Conservation (phyloP, 257 asterid species). For the Solanum pennellii region DNA sequence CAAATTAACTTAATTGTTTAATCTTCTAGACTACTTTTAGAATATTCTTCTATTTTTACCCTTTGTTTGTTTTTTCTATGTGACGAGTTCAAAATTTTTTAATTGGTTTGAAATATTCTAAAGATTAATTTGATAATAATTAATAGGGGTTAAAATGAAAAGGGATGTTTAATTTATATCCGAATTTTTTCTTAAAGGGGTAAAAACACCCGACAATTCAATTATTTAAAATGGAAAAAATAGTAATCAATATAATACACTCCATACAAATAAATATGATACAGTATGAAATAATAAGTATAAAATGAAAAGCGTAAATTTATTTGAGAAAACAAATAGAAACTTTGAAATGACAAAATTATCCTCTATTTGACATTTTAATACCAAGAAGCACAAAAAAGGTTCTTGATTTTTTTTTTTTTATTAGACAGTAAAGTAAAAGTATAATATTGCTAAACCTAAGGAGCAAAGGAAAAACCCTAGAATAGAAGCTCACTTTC, state of each 20-base stretch:
- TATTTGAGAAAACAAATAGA: background rate
- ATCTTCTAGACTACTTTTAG: background rate
- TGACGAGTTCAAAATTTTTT: too few relatives aligned
- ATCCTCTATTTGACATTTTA: background rate
- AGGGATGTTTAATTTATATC: background rate
- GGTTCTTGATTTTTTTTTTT: background rate
- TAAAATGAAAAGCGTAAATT: too few relatives aligned
- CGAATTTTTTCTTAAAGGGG: too few relatives aligned
- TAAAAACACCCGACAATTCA: background rate
- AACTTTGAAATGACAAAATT: background rate
- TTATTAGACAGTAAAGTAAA: background rate
- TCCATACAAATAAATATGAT: too few relatives aligned
- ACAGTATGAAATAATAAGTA: too few relatives aligned
- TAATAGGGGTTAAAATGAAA: background rate
- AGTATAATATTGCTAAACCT: background rate
- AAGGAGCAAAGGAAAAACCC: background rate
- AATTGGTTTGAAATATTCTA: too few relatives aligned
- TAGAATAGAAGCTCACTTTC: background rate
- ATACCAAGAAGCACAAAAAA: background rate
- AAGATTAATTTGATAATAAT: background rate
- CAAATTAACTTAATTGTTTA: background rate
- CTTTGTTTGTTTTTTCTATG: background rate
- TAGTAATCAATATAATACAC: too few relatives aligned
- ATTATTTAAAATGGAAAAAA: too few relatives aligned
- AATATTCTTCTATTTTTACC: background rate